Base-by-base conservation (phyloP, 1,284 basidiomycete species). In the Irpex rosettiformis region DNA sequence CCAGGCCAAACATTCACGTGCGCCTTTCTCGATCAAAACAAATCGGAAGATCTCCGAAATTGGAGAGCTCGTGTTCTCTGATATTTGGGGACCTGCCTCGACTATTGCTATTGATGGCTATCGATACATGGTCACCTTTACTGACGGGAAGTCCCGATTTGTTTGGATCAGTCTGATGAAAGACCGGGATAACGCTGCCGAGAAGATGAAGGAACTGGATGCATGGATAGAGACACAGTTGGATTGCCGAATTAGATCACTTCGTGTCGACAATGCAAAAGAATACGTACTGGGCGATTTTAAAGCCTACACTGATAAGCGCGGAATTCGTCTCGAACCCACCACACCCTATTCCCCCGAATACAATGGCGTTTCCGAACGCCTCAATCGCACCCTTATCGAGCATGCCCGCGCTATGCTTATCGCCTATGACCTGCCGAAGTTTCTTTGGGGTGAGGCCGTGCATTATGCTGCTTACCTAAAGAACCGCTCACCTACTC, bases 71-170 rank as follows among this genome's bases (percentile, higher is more conserved):
- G 64, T 75, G 11, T 70, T 74, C 54, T 68, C 66, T 1, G 75
- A 79, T 56, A 33, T 75, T 3, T 77, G 76, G 76, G 77, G 75
- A n/a, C 70, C 71, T 25, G 57, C 76, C 2, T 59, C 56, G 2
- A 62, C 68, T 1, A 48, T 62, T 52, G 70, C 71, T 1, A 55
- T 71, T 18, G 58, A 66, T 1, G 58, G 66, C 1, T 55, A 66
- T 13, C 40, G n/a, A 2, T 76, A 73, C 56, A 68, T 63, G 42
- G 57, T 66, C 16, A 62, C 64, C 0, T 71, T 70, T 61, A 73
- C 66, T 2, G 70, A 74, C 53, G 66, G 64, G 48, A 24, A 45
- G 0, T 62, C 62, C 0, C 62, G 69, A 1, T 56, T 52, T 8
- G 62, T 64, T 1, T 43, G 58, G n/a, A 40, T 69, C 3, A 57